Percentiles rank a stretch among this genome's conserved stretches.
phyloP scores from a whole-genome alignment of 2,329 filamentous ascomycete genomes.

The Penicillium italicum region DNA sequence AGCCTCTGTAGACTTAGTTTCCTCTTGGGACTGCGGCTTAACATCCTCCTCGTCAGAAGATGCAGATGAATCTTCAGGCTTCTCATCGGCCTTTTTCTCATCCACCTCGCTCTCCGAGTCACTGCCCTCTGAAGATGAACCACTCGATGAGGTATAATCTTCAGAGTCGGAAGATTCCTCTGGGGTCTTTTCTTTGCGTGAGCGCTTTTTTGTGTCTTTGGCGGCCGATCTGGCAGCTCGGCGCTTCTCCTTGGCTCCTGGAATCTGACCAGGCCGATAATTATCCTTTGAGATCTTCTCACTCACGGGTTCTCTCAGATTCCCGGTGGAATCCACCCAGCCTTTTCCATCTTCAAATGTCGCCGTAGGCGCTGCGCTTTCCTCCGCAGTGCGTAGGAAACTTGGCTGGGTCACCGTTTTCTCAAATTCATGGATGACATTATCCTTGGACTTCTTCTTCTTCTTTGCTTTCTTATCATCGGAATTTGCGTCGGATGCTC shows the following conservation, averaged over 20 bases:
- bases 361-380: constrained; percentile 48
- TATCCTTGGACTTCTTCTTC: constrained; percentile 59
- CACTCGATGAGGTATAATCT: constrained; percentile 39
- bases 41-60: constrained; percentile 26
- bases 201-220: constrained; percentile 4
- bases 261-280: constrained; percentile 30
- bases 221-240: constrained; percentile 14
- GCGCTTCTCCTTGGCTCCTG: constrained; percentile 32
- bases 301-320: constrained; percentile 54
- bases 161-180: constrained; percentile 25
- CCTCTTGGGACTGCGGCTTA: background rate
- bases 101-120: constrained; percentile 26
- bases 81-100: constrained; percentile 13
- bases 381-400: constrained; percentile 63
- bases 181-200: constrained; percentile 14
- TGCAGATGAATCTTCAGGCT: constrained; percentile 26
- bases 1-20: constrained; percentile 11
- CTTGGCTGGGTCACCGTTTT: constrained; percentile 78
- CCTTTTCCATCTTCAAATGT: constrained; percentile 80
- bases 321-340: constrained; percentile 78
- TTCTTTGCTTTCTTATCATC: constrained; percentile 49
- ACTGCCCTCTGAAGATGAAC: constrained; percentile 27
- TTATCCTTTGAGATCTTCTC: constrained; percentile 30
- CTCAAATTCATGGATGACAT: constrained; percentile 83
- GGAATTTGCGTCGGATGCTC: constrained; percentile 28